These are phyloP conservation scores for Trypanosoma platydactyli DNA, from an alignment of 208 protist species.

Conservation along the genomic window DNA sequence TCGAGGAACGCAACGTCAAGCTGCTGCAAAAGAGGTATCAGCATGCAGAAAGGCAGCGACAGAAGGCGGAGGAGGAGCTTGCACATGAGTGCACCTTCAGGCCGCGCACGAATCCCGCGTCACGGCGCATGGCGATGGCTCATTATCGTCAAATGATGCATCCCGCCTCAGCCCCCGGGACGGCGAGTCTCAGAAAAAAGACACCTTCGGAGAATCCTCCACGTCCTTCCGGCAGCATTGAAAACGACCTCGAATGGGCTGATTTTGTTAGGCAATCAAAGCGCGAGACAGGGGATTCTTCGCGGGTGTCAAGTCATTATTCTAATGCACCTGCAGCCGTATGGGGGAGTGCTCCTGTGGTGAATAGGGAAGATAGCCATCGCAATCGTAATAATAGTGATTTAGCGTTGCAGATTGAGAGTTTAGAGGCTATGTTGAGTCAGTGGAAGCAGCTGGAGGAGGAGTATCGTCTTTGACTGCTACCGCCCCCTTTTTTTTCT, in stretches of 20 bases:
- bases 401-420: conserved; percentile 34
- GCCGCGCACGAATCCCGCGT: conserved; percentile 29
- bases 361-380: neutral
- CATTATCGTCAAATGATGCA: neutral
- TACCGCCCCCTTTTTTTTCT: neutral
- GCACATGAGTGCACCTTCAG: conserved; percentile 50
- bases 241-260: conserved; percentile 13
- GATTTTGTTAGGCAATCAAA: conserved; percentile 2
- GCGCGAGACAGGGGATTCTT: no score
- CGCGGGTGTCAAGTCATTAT: neutral
- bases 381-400: conserved; percentile 2
- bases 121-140: conserved; percentile 22
- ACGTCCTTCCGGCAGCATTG: neutral
- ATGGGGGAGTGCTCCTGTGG: neutral
- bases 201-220: neutral
- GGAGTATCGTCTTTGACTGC: conserved; percentile 27
- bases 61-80: conserved; percentile 30
- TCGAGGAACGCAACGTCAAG: conserved; percentile 38
- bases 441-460: conserved; percentile 56
- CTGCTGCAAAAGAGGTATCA: conserved; percentile 27
- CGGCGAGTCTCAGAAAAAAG: neutral
- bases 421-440: conserved; percentile 41
- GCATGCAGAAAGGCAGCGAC: conserved; percentile 28
- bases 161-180: neutral
- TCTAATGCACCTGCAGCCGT: no score